phyloP scores from a whole-genome alignment of 371 early-diverging fungal species.

The Lichtheimia ramosa region DNA sequence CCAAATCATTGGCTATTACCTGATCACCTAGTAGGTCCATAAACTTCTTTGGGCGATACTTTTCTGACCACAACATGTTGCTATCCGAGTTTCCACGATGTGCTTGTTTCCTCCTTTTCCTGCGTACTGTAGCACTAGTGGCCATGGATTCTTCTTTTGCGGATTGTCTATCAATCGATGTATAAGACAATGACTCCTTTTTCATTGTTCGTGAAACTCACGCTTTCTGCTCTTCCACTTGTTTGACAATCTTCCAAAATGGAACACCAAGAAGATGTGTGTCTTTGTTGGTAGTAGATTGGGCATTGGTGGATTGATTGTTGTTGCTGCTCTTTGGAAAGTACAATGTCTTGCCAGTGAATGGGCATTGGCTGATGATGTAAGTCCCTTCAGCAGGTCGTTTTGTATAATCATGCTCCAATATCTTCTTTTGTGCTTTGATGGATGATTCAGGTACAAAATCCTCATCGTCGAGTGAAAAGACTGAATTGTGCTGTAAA shows the following conservation, averaged over 20 bases:
- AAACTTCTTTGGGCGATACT: conserved; percentile 82
- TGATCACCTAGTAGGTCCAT: conserved; percentile 94
- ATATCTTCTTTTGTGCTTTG: too few species aligned
- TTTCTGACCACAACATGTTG: conserved; percentile 83
- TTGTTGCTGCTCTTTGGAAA: conserved; percentile 33
- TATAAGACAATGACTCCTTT: too few species aligned
- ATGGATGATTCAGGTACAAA: too few species aligned
- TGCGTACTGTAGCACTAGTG: background rate
- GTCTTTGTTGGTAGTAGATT: conserved; percentile 6
- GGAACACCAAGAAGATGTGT: conserved; percentile 32
- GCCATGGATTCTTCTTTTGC: too few species aligned
- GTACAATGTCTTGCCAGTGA: conserved; percentile 48
- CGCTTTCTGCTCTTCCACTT: conserved; percentile 12
- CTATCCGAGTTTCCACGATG: conserved; percentile 1
- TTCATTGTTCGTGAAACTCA: background rate
- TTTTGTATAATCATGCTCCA: conserved; percentile 6
- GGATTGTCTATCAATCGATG: too few species aligned
- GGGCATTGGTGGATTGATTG: conserved; percentile 1
- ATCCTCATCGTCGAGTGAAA: too few species aligned
- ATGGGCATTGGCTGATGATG: conserved; percentile 25
- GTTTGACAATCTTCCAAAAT: conserved; percentile 39
- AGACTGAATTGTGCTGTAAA: too few species aligned
- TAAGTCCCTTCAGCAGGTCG: conserved; percentile 23
- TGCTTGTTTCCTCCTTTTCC: conserved; percentile 11
- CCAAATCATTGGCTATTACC: conserved; percentile 22